Conservation (phyloP, 371 early-diverging fungal species). For the Mitosporidium daphniae region DNA sequence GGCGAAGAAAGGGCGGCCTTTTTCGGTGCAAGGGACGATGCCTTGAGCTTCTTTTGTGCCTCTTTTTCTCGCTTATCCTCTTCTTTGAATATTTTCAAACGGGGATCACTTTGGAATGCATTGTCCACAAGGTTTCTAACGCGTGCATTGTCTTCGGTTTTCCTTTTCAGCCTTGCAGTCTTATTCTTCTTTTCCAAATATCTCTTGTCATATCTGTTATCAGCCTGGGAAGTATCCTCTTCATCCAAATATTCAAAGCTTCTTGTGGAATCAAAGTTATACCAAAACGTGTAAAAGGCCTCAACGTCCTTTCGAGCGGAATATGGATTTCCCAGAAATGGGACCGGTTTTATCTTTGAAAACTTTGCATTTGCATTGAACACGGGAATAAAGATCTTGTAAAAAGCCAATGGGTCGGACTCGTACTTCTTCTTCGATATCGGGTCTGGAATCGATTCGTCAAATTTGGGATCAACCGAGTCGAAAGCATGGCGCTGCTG, state of each 20-base stretch:
- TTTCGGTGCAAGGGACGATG: too few relatives aligned
- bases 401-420: conserved; percentile 51
- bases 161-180: conserved; percentile 44
- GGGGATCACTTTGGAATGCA: conserved; percentile 42
- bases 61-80: conserved; percentile 46
- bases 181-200: conserved; percentile 70
- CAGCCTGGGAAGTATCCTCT: conserved; percentile 51
- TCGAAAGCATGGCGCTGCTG: conserved; percentile 73
- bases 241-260: conserved; percentile 83
- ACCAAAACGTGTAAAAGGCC: conserved; percentile 77
- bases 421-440: conserved; percentile 8
- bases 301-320: conserved; percentile 41
- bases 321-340: conserved; percentile 28
- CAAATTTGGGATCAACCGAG: conserved; percentile 40
- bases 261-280: conserved; percentile 75
- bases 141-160: conserved; percentile 80
- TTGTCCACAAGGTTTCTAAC: conserved; percentile 40
- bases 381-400: conserved; percentile 33
- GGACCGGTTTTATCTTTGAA: conserved; percentile 44
- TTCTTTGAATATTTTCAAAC: conserved; percentile 48
- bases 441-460: conserved; percentile 12
- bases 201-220: conserved; percentile 64
- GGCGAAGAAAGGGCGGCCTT: conserved; percentile 12
- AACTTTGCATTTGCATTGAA: conserved; percentile 51
- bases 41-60: conserved; percentile 45